Conservation (phyloP, 108 stramenopile species). For the Skeletonema marinoi region DNA sequence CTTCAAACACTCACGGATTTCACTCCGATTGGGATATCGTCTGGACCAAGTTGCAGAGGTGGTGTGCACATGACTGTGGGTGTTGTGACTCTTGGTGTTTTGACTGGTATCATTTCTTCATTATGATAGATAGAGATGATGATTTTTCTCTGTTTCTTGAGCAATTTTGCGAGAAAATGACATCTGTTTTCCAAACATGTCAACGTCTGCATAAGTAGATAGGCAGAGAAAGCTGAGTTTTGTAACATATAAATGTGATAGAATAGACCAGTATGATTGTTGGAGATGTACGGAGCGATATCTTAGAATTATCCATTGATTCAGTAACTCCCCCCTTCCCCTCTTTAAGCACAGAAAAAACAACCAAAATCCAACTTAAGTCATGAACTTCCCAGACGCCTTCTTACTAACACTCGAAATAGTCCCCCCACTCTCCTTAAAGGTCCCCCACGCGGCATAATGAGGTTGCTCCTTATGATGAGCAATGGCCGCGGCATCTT, state of each 20-base stretch:
- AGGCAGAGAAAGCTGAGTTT: too few relatives aligned
- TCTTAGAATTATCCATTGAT: too few relatives aligned
- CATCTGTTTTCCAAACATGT: too few relatives aligned
- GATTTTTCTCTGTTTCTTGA: too few relatives aligned
- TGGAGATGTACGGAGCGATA: too few relatives aligned
- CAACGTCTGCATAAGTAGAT: too few relatives aligned
- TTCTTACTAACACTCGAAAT: conserved; percentile 71
- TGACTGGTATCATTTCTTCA: not conserved
- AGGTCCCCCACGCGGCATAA: conserved; percentile 78
- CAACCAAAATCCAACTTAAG: not conserved
- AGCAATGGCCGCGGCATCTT: conserved; percentile 69
- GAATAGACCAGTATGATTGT: too few relatives aligned
- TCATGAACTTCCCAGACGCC: conserved; percentile 73
- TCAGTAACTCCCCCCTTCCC: too few relatives aligned
- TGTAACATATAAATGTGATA: too few relatives aligned
- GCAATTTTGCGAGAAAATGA: too few relatives aligned
- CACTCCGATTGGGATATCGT: not conserved
- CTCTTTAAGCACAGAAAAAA: too few relatives aligned
- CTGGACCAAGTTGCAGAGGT: not conserved
- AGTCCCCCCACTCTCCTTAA: conserved; percentile 83
- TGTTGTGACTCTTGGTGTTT: not conserved
- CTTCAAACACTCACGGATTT: not conserved
- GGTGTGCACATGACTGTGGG: not conserved
- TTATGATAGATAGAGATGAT: too few relatives aligned
- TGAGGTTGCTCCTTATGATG: conserved; percentile 84